phyloP scores from a whole-genome alignment of 371 early-diverging fungal species.

The Mucor piriformis region DNA sequence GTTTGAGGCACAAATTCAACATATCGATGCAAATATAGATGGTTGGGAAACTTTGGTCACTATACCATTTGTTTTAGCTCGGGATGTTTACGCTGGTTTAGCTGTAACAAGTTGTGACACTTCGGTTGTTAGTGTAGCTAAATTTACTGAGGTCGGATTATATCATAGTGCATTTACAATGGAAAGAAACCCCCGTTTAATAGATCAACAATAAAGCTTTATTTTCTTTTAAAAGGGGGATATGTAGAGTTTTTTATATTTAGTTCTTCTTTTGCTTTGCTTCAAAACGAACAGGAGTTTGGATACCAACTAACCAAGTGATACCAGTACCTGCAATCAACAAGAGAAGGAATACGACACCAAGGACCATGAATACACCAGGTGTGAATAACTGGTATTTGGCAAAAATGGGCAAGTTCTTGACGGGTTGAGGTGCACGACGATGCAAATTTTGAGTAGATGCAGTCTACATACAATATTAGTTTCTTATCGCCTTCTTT shows the following conservation, averaged over 20 bases:
- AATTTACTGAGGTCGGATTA: constrained; percentile 43
- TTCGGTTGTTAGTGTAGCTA: constrained; percentile 48
- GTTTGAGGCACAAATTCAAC: constrained; percentile 28
- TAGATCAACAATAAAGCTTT: constrained; percentile 19
- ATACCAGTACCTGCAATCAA: constrained; percentile 46
- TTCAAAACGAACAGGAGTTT: constrained; percentile 52
- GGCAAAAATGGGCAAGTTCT: constrained; percentile 45
- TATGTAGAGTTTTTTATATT: too few species aligned
- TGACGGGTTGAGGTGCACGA: constrained; percentile 29
- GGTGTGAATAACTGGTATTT: constrained; percentile 55
- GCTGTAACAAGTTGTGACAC: constrained; percentile 53
- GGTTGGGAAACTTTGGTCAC: constrained; percentile 37
- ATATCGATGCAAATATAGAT: neutral
- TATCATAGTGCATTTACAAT: constrained; percentile 25
- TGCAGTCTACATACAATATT: neutral
- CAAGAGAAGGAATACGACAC: constrained; percentile 40
- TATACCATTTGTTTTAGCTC: constrained; percentile 28
- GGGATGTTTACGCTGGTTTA: constrained; percentile 45
- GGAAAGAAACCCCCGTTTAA: constrained; percentile 11
- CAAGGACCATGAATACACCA: constrained; percentile 52
- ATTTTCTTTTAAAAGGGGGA: neutral
- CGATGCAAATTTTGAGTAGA: constrained; percentile 23
- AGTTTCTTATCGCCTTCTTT: neutral
- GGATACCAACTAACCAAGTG: constrained; percentile 49
- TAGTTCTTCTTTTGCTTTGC: constrained; percentile 49